Evolutionary conservation across 1,139 yeast species (phyloP).

Genomic region (Debaryomyces singareniensis): DNA sequence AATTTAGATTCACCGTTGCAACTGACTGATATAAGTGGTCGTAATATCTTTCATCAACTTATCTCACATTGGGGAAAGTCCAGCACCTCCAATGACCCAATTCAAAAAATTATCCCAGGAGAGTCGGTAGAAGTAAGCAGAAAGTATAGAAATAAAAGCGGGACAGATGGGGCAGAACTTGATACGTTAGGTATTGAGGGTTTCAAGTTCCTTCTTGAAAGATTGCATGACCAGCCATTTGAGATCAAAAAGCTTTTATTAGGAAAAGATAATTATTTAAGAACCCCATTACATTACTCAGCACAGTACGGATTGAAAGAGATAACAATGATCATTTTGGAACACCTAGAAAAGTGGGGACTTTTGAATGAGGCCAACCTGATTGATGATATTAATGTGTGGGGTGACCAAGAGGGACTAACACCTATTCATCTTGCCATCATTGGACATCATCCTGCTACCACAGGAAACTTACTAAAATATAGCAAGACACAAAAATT

Average conservation of each 20-base stretch:
- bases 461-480: constrained; percentile 55
- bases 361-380: constrained; percentile 36
- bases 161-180: constrained; percentile 55
- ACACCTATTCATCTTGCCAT: constrained; percentile 85
- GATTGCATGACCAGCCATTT: constrained; percentile 9
- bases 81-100: constrained; percentile 20
- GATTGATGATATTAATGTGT: constrained; percentile 51
- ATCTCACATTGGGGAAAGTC: constrained; percentile 69
- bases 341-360: constrained; percentile 27
- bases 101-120: constrained; percentile 25
- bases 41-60: constrained; percentile 82
- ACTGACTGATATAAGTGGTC: constrained; percentile 60
- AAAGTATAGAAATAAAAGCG: constrained; percentile 30
- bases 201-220: constrained; percentile 42
- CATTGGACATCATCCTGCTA: constrained; percentile 75
- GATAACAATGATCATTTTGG: constrained; percentile 52
- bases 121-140: constrained; percentile 26
- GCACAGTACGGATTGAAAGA: constrained; percentile 79
- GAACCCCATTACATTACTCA: constrained; percentile 89
- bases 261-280: constrained; percentile 64
- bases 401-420: constrained; percentile 82
- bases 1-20: constrained; percentile 47
- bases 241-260: constrained; percentile 48
- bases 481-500: constrained; percentile 32
- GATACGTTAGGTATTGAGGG: constrained; percentile 17